Evolutionary conservation across 1,139 yeast species (phyloP).

Genomic region (Sugiyamaella pinicola): DNA sequence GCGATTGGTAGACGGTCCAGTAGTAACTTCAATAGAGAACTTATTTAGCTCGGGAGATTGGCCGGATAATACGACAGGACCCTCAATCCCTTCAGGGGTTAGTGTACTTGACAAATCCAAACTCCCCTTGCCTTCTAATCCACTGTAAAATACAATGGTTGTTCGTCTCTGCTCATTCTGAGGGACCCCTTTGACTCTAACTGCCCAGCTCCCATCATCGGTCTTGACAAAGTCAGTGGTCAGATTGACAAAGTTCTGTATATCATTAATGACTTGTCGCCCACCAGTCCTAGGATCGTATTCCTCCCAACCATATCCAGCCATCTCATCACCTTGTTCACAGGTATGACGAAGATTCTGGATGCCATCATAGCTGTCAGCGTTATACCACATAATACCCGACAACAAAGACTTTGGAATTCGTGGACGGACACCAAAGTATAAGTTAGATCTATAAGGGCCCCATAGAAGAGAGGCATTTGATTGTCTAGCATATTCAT

Average conservation of each 20-base stretch:
- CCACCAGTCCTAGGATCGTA: conserved; percentile 93
- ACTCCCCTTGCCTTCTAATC: conserved; percentile 59
- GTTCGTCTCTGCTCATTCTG: conserved; percentile 52
- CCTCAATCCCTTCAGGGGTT: conserved; percentile 37
- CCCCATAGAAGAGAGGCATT: conserved; percentile 75
- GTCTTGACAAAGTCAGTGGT: conserved; percentile 77
- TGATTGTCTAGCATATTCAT: conserved; percentile 40
- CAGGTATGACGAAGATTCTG: conserved; percentile 72
- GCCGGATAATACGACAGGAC: conserved; percentile 40
- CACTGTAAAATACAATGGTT: conserved; percentile 77
- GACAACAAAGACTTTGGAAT: conserved; percentile 73
- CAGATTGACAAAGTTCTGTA: conserved; percentile 61
- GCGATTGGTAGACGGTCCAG: conserved; percentile 37
- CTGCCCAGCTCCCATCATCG: conserved; percentile 73
- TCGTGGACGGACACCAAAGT: conserved; percentile 79
- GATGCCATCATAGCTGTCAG: conserved; percentile 61
- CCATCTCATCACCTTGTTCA: conserved; percentile 71
- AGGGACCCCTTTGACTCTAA: conserved; percentile 66
- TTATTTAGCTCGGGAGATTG: conserved; percentile 41
- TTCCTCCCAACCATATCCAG: conserved; percentile 78
- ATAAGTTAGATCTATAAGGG: conserved; percentile 84
- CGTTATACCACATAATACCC: conserved; percentile 89
- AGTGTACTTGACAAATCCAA: conserved; percentile 37
- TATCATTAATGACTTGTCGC: conserved; percentile 69
- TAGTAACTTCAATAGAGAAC: conserved; percentile 39